These are phyloP conservation scores for Corymbia citriodora DNA, from an alignment of 441 rosid genomes.

Conservation along the genomic window DNA sequence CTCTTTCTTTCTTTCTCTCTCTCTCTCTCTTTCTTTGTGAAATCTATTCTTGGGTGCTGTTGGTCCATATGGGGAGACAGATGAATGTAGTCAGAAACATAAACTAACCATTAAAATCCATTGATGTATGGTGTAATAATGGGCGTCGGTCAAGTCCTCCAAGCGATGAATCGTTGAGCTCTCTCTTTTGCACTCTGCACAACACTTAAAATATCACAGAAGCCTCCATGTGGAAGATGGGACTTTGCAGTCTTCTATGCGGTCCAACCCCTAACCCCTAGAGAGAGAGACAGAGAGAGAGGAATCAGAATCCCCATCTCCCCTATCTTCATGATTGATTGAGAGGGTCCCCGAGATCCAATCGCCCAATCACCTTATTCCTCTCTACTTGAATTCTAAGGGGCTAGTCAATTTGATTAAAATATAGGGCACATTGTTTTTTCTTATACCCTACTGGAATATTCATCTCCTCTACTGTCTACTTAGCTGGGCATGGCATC, in stretches of 20 bases:
- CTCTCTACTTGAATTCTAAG: not conserved
- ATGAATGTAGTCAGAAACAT: not conserved
- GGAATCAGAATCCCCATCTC: slow-evolving; percentile 38
- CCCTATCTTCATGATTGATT: slow-evolving; percentile 29
- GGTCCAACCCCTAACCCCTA: slow-evolving; percentile 23
- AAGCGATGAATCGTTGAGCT: not conserved
- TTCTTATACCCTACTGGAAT: not conserved
- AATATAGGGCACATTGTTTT: not conserved
- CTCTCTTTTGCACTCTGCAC: not conserved
- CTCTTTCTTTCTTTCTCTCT: not conserved
- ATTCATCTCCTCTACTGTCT: not conserved
- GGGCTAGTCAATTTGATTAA: not conserved
- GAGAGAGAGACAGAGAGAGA: not conserved
- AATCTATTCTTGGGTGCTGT: not conserved
- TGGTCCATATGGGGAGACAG: not conserved
- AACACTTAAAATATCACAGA: not conserved
- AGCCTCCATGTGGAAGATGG: not conserved
- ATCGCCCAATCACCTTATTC: slow-evolving; percentile 12
- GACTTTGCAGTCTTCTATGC: slow-evolving; percentile 4
- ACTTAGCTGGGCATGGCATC: not conserved
- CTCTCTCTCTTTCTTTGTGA: not conserved
- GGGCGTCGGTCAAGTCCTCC: not conserved
- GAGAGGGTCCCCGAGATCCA: slow-evolving; percentile 17
- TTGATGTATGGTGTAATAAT: not conserved
- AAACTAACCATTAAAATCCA: not conserved